These are phyloP conservation scores for Proliferodiscus dingleyae DNA, from an alignment of 2,329 filamentous ascomycete genomes.

Conservation along the genomic window DNA sequence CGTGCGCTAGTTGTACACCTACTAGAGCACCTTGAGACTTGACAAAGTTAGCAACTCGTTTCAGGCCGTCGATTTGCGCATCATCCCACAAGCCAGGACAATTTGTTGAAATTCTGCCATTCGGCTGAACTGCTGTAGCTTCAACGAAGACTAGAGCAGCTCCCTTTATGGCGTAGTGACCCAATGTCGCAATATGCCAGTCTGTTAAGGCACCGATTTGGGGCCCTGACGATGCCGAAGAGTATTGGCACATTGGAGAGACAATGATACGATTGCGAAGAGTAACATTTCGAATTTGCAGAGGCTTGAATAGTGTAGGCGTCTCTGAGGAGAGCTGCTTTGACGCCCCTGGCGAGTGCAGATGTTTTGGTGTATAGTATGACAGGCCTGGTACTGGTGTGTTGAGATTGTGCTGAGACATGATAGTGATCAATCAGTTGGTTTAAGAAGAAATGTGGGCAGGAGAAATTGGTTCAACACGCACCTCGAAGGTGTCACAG, in stretches of 20 bases:
- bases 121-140: conserved; percentile 67
- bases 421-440: background rate
- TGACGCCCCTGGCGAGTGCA: conserved; percentile 11
- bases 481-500: too few species aligned
- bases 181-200: conserved; percentile 79
- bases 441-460: too few species aligned
- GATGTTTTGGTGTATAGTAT: conserved; percentile 20
- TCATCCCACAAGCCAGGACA: conserved; percentile 81
- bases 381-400: conserved; percentile 8
- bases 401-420: conserved; percentile 4
- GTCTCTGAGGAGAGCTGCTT: background rate
- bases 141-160: conserved; percentile 72
- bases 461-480: too few species aligned
- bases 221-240: too few species aligned
- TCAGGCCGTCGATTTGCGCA: conserved; percentile 68
- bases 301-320: conserved; percentile 47
- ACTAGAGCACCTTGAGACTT: conserved; percentile 74
- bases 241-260: conserved; percentile 63
- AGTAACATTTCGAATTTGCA: conserved; percentile 42
- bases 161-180: conserved; percentile 71
- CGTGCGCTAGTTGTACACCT: conserved; percentile 77
- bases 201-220: conserved; percentile 69
- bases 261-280: conserved; percentile 65
- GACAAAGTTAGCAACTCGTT: conserved; percentile 68
- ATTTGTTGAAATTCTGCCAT: conserved; percentile 79